Percentiles rank a stretch among this genome's conserved stretches.
Evolutionary conservation across 2,329 filamentous ascomycete species (phyloP).

Genomic region (Ceratocystis harringtonii): DNA sequence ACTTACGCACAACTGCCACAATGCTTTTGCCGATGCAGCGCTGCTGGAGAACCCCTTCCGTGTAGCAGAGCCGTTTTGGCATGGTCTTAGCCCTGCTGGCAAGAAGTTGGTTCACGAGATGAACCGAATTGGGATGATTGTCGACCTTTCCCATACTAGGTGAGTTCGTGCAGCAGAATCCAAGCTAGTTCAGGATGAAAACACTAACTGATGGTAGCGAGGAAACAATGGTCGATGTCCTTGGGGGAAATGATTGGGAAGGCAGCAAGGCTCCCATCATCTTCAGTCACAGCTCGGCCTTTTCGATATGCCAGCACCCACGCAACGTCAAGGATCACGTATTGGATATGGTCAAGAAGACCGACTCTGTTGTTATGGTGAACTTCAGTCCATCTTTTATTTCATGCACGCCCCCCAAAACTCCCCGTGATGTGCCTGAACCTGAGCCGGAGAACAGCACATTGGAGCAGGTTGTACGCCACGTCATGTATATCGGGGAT

Average conservation of each 20-base stretch:
- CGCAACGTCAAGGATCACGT: slow-evolving; percentile 82
- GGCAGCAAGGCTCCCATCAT: slow-evolving; percentile 72
- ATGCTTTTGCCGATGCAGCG: slow-evolving; percentile 75
- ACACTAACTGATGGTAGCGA: slow-evolving; percentile 28
- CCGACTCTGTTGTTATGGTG: slow-evolving; percentile 71
- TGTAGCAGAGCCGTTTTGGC: slow-evolving; percentile 44
- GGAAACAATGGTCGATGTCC: slow-evolving; percentile 73
- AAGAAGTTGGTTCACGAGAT: slow-evolving; percentile 63
- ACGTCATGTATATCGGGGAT: slow-evolving; percentile 69
- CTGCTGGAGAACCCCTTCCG: slow-evolving; percentile 39
- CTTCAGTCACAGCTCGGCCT: slow-evolving; percentile 75
- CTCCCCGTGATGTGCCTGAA: slow-evolving; percentile 50
- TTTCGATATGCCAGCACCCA: slow-evolving; percentile 69
- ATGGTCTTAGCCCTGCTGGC: slow-evolving; percentile 59
- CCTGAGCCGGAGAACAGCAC: slow-evolving; percentile 55
- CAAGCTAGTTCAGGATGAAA: too few species aligned
- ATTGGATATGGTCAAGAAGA: slow-evolving; percentile 57
- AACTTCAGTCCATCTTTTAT: slow-evolving; percentile 78
- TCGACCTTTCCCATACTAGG: slow-evolving; percentile 64
- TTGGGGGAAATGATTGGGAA: slow-evolving; percentile 48
- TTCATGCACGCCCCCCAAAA: slow-evolving; percentile 49
- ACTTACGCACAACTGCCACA: slow-evolving; percentile 87
- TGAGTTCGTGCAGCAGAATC: not conserved
- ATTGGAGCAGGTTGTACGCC: slow-evolving; percentile 59
- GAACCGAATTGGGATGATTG: slow-evolving; percentile 90